Conservation (phyloP, 345 rosid genomes). For the Linum lewisii region DNA sequence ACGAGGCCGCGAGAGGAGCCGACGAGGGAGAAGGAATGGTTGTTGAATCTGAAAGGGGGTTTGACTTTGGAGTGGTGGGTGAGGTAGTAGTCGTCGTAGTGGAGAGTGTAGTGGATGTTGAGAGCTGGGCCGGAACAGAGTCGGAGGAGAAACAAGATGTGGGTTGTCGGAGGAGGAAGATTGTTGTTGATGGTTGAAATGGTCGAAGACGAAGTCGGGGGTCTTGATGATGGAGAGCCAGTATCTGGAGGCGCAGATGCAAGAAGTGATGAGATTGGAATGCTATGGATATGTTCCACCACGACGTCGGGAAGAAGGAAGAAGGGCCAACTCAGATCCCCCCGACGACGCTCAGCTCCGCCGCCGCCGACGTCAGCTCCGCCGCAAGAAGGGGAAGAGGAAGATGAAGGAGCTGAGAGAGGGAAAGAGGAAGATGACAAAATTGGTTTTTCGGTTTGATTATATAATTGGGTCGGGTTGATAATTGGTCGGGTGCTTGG, state of each 20-base stretch:
- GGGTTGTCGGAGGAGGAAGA: no score
- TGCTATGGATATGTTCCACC: no score
- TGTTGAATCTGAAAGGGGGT: not conserved
- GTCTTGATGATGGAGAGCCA: slow-evolving; percentile 6
- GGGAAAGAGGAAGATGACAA: no score
- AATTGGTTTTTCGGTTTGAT: no score
- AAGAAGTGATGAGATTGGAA: not conserved
- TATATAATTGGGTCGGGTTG: no score
- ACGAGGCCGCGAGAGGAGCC: slow-evolving; percentile 8
- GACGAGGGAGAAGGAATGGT: not conserved
- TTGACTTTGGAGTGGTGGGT: not conserved
- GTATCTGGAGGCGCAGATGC: slow-evolving; percentile 9
- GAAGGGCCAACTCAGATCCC: no score
- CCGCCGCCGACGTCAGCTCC: no score
- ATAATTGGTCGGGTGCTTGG: no score
- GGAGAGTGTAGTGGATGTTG: not conserved
- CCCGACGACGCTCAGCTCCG: no score
- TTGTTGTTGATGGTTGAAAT: not conserved
- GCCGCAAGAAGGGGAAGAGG: no score
- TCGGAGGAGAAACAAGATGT: slow-evolving; percentile 1
- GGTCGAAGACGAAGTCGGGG: slow-evolving; percentile 6
- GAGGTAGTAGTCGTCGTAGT: not conserved
- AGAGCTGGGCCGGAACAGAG: not conserved
- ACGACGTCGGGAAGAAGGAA: no score
- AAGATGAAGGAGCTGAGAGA: no score